phyloP scores from a whole-genome alignment of 495 filamentous ascomycete genomes.

The Aspergillus sparsus region DNA sequence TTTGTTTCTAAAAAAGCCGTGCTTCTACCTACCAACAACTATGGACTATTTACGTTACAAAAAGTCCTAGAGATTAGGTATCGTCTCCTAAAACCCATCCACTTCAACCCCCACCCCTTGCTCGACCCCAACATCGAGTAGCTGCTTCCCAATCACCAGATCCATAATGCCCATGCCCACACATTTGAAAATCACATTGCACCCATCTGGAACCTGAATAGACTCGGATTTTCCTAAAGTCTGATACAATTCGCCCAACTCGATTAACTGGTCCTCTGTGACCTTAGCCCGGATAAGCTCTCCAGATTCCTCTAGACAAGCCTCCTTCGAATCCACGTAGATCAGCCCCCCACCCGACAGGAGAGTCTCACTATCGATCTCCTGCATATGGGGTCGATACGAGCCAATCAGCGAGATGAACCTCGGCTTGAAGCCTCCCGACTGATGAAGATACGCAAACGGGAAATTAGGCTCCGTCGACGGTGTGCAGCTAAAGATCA shows the following conservation, averaged over 20 bases:
- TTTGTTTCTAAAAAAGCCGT: too few species aligned
- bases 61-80: too few species aligned
- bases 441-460: constrained; percentile 46
- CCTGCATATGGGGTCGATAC: constrained; percentile 83
- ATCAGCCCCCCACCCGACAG: constrained; percentile 71
- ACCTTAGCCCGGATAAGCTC: constrained; percentile 81
- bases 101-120: constrained; percentile 69
- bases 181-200: constrained; percentile 67
- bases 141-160: constrained; percentile 59
- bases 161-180: constrained; percentile 54
- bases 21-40: not conserved
- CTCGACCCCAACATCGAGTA: constrained; percentile 71
- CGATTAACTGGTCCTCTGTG: constrained; percentile 66
- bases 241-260: constrained; percentile 82
- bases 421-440: constrained; percentile 53
- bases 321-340: constrained; percentile 79
- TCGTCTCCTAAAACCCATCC: constrained; percentile 59
- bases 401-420: constrained; percentile 81
- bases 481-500: constrained; percentile 80
- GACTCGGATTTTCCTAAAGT: constrained; percentile 29
- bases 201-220: constrained; percentile 36
- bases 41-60: too few species aligned
- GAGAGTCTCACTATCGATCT: constrained; percentile 76
- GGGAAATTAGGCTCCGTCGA: constrained; percentile 62
- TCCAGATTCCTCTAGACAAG: constrained; percentile 81